These are phyloP conservation scores for Ceratobasidium sp. DNA, from an alignment of 1,284 basidiomycete genomes.

Conservation along the genomic window DNA sequence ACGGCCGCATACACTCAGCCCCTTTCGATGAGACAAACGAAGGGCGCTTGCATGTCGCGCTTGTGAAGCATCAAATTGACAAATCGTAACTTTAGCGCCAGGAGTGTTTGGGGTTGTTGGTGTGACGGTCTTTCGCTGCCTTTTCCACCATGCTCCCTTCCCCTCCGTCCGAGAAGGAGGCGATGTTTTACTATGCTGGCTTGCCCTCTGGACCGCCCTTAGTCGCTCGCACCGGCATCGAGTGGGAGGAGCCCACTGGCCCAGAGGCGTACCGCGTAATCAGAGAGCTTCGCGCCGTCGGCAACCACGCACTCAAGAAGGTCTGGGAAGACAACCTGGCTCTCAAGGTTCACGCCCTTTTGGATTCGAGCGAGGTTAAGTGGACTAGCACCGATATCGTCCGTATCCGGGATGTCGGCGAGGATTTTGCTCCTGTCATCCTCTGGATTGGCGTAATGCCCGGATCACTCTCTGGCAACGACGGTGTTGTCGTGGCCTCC, in stretches of 20 bases:
- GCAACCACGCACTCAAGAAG: slow-evolving; percentile 28
- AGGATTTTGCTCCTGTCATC: slow-evolving; percentile 47
- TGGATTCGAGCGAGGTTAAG: slow-evolving; percentile 41
- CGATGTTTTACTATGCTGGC: slow-evolving; percentile 40
- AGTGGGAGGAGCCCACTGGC: slow-evolving; percentile 42
- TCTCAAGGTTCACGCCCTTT: slow-evolving; percentile 14
- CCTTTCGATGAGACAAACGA: no score
- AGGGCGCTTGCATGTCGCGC: no score
- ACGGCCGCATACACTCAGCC: no score
- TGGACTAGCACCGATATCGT: slow-evolving; percentile 46
- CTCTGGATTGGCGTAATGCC: slow-evolving; percentile 52
- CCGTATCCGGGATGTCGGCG: slow-evolving; percentile 25
- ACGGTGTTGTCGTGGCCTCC: slow-evolving; percentile 46
- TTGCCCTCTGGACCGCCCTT: slow-evolving; percentile 40
- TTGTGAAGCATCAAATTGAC: no score
- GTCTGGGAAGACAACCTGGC: slow-evolving; percentile 30
- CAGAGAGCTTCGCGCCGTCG: slow-evolving; percentile 44
- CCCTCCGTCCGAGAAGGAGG: slow-evolving; percentile 36
- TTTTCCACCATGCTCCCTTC: slow-evolving; percentile 9
- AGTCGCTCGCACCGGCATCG: slow-evolving; percentile 44
- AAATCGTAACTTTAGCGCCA: no score
- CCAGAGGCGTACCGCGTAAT: slow-evolving; percentile 34
- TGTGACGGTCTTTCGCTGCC: no score
- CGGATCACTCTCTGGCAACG: slow-evolving; percentile 48
- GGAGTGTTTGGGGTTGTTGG: neutral